A percentile compares a stretch with the other conserved stretches of the same genome.
phyloP scores from a whole-genome alignment of 2,329 filamentous ascomycete genomes.

The Xylaria polymorpha region DNA sequence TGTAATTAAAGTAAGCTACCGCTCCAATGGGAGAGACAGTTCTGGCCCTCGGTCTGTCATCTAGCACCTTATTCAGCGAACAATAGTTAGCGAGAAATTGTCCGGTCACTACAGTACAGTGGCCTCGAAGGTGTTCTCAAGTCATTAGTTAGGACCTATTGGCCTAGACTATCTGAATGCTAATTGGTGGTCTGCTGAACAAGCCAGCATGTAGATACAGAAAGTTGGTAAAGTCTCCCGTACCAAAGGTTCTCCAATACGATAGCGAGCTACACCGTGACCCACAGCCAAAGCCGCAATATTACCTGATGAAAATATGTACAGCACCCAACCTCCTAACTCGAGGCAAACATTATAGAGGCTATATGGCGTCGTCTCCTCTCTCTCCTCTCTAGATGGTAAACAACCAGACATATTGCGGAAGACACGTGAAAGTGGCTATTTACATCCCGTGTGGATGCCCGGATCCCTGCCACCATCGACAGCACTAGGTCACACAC shows the following conservation, averaged over 20 bases:
- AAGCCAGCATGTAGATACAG: background rate
- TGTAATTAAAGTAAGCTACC: background rate
- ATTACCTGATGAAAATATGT: background rate
- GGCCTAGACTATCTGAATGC: background rate
- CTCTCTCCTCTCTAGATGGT: background rate
- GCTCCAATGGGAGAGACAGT: background rate
- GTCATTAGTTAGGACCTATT: background rate
- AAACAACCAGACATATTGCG: background rate
- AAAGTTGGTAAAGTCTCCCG: background rate
- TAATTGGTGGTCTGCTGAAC: background rate
- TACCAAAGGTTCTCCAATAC: background rate
- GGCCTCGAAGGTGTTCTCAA: background rate
- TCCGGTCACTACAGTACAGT: background rate
- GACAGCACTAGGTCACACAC: background rate
- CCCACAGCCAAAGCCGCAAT: background rate
- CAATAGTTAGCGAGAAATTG: background rate
- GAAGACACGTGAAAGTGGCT: background rate
- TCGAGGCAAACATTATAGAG: background rate
- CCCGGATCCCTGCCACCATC: background rate
- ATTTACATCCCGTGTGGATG: background rate
- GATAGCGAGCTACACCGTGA: background rate
- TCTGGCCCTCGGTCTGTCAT: too few relatives aligned
- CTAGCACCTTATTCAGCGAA: background rate
- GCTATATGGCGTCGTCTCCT: background rate
- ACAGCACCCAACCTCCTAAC: background rate